A percentile compares a stretch with the other conserved stretches of the same genome.
These are phyloP conservation scores for Wakefieldia striispora DNA, from an alignment of 768 basidiomycete genomes.

Conservation along the genomic window DNA sequence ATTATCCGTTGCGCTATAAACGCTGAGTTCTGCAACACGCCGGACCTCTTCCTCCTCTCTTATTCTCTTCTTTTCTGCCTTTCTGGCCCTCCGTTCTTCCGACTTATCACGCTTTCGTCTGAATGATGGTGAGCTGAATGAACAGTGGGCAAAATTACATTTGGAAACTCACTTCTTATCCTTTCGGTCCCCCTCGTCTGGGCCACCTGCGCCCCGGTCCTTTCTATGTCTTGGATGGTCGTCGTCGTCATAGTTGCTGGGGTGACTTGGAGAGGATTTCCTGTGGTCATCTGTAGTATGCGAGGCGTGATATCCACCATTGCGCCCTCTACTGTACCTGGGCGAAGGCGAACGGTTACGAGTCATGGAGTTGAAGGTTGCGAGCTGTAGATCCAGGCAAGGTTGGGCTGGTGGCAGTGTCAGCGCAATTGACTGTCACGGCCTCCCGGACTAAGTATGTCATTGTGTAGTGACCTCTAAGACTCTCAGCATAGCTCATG, in stretches of 20 bases:
- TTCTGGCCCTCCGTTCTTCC: conserved; percentile 81
- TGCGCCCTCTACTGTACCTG: conserved; percentile 20
- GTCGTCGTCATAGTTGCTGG: conserved; percentile 29
- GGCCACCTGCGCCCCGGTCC: conserved; percentile 18
- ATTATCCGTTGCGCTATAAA: conserved; percentile 96
- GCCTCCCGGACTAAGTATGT: too few relatives aligned
- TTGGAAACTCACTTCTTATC: conserved; percentile 45
- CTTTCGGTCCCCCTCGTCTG: conserved; percentile 33
- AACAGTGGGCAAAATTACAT: background rate
- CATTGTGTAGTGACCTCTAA: too few relatives aligned
- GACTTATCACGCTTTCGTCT: conserved; percentile 86
- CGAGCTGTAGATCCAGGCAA: background rate
- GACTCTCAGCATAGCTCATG: too few relatives aligned
- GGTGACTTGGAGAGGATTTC: conserved; percentile 33
- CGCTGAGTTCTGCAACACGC: conserved; percentile 89
- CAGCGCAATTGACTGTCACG: too few relatives aligned
- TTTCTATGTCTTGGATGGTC: conserved; percentile 25
- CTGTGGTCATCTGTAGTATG: conserved; percentile 31
- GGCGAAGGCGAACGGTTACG: conserved; percentile 50
- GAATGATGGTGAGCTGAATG: conserved; percentile 10
- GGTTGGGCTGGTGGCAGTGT: background rate
- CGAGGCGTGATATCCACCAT: conserved; percentile 34
- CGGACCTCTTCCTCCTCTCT: conserved; percentile 89
- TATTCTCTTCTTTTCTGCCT: conserved; percentile 81
- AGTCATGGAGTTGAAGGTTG: conserved; percentile 36